Conservation (phyloP, 1,139 yeast species). For the Taphrina confusa region DNA sequence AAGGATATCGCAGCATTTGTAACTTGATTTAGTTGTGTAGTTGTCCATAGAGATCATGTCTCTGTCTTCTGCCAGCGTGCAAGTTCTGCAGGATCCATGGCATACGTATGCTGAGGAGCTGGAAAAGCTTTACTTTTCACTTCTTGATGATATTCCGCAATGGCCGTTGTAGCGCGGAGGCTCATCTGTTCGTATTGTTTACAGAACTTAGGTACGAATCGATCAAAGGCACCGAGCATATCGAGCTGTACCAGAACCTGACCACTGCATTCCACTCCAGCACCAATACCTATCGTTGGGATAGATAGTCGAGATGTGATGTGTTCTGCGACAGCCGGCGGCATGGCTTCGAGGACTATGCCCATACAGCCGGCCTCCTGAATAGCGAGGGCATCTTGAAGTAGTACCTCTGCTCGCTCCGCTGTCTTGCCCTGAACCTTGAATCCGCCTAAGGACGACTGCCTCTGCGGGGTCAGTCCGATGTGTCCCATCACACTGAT, state of each 20-base stretch:
- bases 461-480: conserved; percentile 89
- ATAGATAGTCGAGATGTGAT: conserved; percentile 62
- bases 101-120: conserved; percentile 63
- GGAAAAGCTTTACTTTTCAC: conserved; percentile 64
- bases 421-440: conserved; percentile 74
- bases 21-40: too few relatives aligned
- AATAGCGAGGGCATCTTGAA: conserved; percentile 66
- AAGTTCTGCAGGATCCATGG: conserved; percentile 16
- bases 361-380: conserved; percentile 78
- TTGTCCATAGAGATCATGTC: too few relatives aligned
- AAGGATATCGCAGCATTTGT: too few relatives aligned
- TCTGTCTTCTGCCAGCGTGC: neutral
- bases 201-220: conserved; percentile 70
- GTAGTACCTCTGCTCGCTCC: conserved; percentile 55
- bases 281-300: conserved; percentile 96
- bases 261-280: conserved; percentile 81
- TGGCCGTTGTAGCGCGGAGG: conserved; percentile 55
- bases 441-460: conserved; percentile 79
- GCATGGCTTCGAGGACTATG: conserved; percentile 81
- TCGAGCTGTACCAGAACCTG: conserved; percentile 90
- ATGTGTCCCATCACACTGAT: conserved; percentile 91
- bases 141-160: conserved; percentile 60
- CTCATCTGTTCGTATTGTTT: conserved; percentile 64
- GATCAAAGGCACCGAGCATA: conserved; percentile 66
- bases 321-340: conserved; percentile 65